These are phyloP conservation scores for Eutypella sp. DNA, from an alignment of 2,329 filamentous ascomycete species.

Conservation along the genomic window DNA sequence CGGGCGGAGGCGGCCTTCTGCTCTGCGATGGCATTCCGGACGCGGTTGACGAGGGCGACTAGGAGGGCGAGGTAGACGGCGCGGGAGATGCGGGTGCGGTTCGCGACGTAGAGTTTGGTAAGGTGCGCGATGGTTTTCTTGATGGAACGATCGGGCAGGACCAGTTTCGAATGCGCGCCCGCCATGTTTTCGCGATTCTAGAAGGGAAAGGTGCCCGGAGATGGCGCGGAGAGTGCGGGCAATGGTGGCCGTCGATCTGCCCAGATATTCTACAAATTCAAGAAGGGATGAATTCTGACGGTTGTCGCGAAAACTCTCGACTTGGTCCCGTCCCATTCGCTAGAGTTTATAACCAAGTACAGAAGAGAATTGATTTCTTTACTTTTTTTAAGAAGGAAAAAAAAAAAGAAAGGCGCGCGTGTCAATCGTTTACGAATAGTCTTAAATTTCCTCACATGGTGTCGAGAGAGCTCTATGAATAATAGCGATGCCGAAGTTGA, in stretches of 20 bases:
- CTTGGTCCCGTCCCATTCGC: too few species aligned
- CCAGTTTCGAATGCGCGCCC: conserved; percentile 68
- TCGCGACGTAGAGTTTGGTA: conserved; percentile 67
- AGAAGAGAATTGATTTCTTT: too few species aligned
- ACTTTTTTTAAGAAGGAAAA: too few species aligned
- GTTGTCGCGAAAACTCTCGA: too few species aligned
- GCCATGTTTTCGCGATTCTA: conserved; percentile 55
- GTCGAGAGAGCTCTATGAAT: too few species aligned
- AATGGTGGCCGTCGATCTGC: too few species aligned
- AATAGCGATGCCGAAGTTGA: too few species aligned
- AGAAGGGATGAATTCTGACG: too few species aligned
- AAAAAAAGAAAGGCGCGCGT: background rate
- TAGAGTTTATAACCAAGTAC: too few species aligned
- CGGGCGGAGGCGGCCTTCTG: conserved; percentile 79
- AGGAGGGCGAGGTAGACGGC: conserved; percentile 79
- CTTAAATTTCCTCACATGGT: background rate
- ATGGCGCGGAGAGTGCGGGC: too few species aligned
- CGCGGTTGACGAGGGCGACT: conserved; percentile 75
- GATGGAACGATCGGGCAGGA: conserved; percentile 58
- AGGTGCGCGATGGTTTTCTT: conserved; percentile 62
- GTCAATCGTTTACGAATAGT: background rate
- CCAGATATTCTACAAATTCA: too few species aligned
- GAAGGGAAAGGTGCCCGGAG: too few species aligned
- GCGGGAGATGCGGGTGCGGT: conserved; percentile 78
- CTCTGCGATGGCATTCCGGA: conserved; percentile 86